A percentile compares a stretch with the other conserved stretches of the same genome.
phyloP scores from a whole-genome alignment of 352 stramenopile genomes.

The Globisporangium apiculatum region DNA sequence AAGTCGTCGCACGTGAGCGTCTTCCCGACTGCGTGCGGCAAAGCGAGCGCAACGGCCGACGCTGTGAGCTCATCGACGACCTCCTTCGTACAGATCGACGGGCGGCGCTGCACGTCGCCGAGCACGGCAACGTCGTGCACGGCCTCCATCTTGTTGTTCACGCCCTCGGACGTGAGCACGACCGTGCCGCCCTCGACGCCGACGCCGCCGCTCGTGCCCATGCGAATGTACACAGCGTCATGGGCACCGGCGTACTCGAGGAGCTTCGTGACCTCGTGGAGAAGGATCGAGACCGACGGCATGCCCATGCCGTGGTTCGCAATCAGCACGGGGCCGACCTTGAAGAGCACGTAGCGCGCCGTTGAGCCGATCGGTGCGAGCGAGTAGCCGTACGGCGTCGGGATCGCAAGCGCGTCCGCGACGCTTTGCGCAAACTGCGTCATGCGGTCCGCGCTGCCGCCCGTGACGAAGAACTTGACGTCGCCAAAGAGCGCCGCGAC shows the following conservation, averaged over 20 bases:
- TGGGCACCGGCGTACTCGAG: slow-evolving; percentile 64
- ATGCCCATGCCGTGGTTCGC: slow-evolving; percentile 80
- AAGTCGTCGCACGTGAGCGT: slow-evolving; percentile 84
- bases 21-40: slow-evolving; percentile 69
- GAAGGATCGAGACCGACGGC: slow-evolving; percentile 72
- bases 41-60: slow-evolving; percentile 33
- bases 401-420: slow-evolving; percentile 43
- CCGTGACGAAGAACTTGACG: slow-evolving; percentile 75
- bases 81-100: slow-evolving; percentile 46
- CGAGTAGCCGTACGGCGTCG: slow-evolving; percentile 56
- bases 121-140: slow-evolving; percentile 62
- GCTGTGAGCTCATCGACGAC: slow-evolving; percentile 47
- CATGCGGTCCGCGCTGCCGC: slow-evolving; percentile 73
- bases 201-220: slow-evolving; percentile 75
- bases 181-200: slow-evolving; percentile 73
- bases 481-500: slow-evolving; percentile 53
- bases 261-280: slow-evolving; percentile 82
- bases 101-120: slow-evolving; percentile 37
- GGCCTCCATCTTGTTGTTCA: slow-evolving; percentile 75
- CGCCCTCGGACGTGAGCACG: slow-evolving; percentile 72
- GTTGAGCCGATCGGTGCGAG: slow-evolving; percentile 60
- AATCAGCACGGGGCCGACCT: slow-evolving; percentile 72
- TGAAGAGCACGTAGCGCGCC: slow-evolving; percentile 71
- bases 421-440: slow-evolving; percentile 54
- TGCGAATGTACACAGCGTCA: slow-evolving; percentile 62